Evolutionary conservation across 805 yeast genomes (phyloP).

Genomic region (Candida railenensis): DNA sequence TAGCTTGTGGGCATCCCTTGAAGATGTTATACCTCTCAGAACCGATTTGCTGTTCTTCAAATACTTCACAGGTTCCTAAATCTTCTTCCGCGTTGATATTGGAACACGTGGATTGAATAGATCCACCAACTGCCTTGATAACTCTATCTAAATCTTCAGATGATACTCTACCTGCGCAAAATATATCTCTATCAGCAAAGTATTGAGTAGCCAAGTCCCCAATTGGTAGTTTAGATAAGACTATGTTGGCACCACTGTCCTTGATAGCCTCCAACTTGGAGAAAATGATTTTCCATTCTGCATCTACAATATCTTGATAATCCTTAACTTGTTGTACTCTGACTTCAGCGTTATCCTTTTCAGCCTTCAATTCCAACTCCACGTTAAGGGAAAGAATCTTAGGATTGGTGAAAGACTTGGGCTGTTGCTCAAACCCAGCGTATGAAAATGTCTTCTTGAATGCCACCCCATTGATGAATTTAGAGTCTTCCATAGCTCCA

Average conservation of each 20-base stretch:
- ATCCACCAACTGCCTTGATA: slow-evolving; percentile 90
- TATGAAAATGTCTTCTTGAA: slow-evolving; percentile 96
- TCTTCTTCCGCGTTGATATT: slow-evolving; percentile 62
- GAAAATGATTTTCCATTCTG: slow-evolving; percentile 96
- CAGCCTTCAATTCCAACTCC: slow-evolving; percentile 95
- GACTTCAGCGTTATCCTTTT: slow-evolving; percentile 98
- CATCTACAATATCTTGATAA: slow-evolving; percentile 95
- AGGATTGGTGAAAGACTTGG: slow-evolving; percentile 78
- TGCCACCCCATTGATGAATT: slow-evolving; percentile 90
- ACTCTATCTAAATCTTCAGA: slow-evolving; percentile 90
- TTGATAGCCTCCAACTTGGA: slow-evolving; percentile 82
- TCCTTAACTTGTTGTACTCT: slow-evolving; percentile 91
- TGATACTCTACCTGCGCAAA: slow-evolving; percentile 96
- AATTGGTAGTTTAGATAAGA: slow-evolving; percentile 90
- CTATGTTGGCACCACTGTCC: slow-evolving; percentile 86
- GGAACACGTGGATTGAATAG: slow-evolving; percentile 71
- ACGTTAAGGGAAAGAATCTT: slow-evolving; percentile 83
- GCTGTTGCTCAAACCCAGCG: slow-evolving; percentile 99
- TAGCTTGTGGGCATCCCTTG: slow-evolving; percentile 87
- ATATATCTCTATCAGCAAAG: slow-evolving; percentile 93
- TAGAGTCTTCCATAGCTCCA: slow-evolving; percentile 93
- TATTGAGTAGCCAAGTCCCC: slow-evolving; percentile 99
- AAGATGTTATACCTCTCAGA: slow-evolving; percentile 92
- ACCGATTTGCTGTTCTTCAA: slow-evolving; percentile 96
- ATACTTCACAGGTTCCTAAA: slow-evolving; percentile 79